Conservation (phyloP, 2,329 filamentous ascomycete genomes). For the Akanthomyces lecanii region DNA sequence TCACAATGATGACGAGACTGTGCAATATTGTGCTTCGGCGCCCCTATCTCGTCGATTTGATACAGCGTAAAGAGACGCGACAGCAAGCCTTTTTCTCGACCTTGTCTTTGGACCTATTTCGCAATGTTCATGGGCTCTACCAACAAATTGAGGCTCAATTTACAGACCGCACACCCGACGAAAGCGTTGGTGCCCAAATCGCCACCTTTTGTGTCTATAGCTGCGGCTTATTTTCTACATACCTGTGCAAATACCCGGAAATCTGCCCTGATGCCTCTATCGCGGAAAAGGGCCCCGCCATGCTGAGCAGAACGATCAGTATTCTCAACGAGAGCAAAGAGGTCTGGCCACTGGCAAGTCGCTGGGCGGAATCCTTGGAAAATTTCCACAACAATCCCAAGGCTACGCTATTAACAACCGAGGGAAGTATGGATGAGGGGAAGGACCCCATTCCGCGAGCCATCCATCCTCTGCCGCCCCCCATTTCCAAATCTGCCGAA, state of each 20-base stretch:
- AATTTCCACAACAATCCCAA: constrained; percentile 43
- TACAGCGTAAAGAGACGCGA: constrained; percentile 37
- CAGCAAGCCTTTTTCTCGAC: constrained; percentile 37
- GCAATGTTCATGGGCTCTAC: constrained; percentile 44
- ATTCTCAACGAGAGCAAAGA: constrained; percentile 47
- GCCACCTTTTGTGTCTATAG: constrained; percentile 52
- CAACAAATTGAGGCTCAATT: constrained; percentile 51
- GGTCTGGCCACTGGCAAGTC: constrained; percentile 49
- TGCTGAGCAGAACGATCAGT: constrained; percentile 42
- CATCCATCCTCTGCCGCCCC: constrained; percentile 18
- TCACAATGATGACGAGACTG: constrained; percentile 52
- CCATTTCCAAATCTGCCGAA: constrained; percentile 12
- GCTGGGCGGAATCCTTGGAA: constrained; percentile 49
- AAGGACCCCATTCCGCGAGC: constrained; percentile 30
- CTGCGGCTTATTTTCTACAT: constrained; percentile 50
- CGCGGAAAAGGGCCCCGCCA: constrained; percentile 38
- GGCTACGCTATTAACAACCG: constrained; percentile 34
- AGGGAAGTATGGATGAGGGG: constrained; percentile 50
- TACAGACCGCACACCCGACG: constrained; percentile 40
- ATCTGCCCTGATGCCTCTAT: constrained; percentile 40
- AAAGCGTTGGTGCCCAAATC: constrained; percentile 51
- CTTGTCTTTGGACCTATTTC: constrained; percentile 45
- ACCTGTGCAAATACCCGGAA: constrained; percentile 48
- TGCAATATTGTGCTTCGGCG: constrained; percentile 54
- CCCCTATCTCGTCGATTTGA: constrained; percentile 48